Conservation (phyloP, 2,329 filamentous ascomycete genomes). For the Simplicillium sp. region DNA sequence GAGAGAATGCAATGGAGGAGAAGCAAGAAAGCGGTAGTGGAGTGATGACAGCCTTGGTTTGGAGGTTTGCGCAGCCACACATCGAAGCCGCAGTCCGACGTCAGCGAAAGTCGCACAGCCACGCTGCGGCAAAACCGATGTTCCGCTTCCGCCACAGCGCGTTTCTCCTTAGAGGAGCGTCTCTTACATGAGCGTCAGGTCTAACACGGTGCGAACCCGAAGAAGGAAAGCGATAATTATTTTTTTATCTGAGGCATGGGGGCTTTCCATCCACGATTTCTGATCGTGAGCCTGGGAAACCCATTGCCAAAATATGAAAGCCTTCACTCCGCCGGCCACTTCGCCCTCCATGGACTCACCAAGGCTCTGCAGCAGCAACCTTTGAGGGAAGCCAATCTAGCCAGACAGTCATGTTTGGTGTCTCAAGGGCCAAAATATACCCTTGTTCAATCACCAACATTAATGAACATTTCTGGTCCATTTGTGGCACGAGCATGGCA, state of each 20-base stretch:
- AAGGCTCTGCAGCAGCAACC: slow-evolving; percentile 32
- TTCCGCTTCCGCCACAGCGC: too few species aligned
- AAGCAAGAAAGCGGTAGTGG: not conserved
- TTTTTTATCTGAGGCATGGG: too few species aligned
- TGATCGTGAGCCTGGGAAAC: slow-evolving; percentile 85
- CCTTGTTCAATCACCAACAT: slow-evolving; percentile 62
- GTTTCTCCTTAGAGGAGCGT: too few species aligned
- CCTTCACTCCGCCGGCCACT: slow-evolving; percentile 81
- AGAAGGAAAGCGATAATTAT: too few species aligned
- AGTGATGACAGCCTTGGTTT: too few species aligned
- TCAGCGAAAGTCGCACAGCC: too few species aligned
- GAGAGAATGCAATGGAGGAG: too few species aligned
- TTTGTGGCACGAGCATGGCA: slow-evolving; percentile 60
- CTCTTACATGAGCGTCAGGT: too few species aligned
- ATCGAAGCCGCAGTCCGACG: too few species aligned
- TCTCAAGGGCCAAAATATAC: slow-evolving; percentile 45
- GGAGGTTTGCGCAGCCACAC: too few species aligned
- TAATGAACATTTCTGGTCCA: slow-evolving; percentile 79
- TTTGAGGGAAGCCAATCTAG: slow-evolving; percentile 37
- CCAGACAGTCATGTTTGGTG: slow-evolving; percentile 40
- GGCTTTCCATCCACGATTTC: slow-evolving; percentile 41
- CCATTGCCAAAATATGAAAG: slow-evolving; percentile 65
- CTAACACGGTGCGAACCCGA: too few species aligned
- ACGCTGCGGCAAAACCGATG: too few species aligned
- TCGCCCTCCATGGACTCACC: slow-evolving; percentile 55